Evolutionary conservation across 345 rosid species (phyloP), one percentile per base, ranked within the genome.

Genomic region (Eucalyptus curtisii): DNA sequence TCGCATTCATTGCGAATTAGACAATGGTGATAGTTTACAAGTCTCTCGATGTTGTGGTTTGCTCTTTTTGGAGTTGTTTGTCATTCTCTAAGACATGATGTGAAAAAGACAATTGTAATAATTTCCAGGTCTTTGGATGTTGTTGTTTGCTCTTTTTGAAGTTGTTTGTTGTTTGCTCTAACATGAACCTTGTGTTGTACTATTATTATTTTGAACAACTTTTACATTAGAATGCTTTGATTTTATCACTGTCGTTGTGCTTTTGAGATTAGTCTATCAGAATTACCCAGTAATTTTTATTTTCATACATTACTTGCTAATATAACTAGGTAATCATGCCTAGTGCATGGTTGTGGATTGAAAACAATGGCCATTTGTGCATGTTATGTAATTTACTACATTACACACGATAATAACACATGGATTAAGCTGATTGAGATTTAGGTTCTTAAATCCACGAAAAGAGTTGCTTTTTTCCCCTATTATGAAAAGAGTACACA

Each of bases 11-110:
- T 3, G 14, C 14, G 4, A 59, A 59, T 59, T 59, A 59, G 66
- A 59, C 61, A 20, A 55, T 53, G 27, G 27, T 55, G 61, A 61
- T 30, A 1, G 17, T 61, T 61, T 13, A 4, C 8, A 13, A 2
- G 9, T 13, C 17, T 64, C 0, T 2, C 3, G 0, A 13, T 30
- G 37, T 30, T 30, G 37, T 64, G 19, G 37, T 30, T 64, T 64
- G 19, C 37, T 30, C 2, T 59, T 57, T 57, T 25, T 2, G 66
- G 1, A 57, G n/a, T 57, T 25, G 13, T 25, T 57, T 57, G 1
- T 24, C 1, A 0, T 61, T 61, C 13, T 7, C 33, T 61, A 1
- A 13, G 3, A 30, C 5, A 30, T 4, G 33, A 61, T 22, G 27
- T 5, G 0, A 5, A 11, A 12, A 5, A 59, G 31, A 25, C 7